Conservation (phyloP, 169 alveolate genomes). For the Besnoitia besnoiti region DNA sequence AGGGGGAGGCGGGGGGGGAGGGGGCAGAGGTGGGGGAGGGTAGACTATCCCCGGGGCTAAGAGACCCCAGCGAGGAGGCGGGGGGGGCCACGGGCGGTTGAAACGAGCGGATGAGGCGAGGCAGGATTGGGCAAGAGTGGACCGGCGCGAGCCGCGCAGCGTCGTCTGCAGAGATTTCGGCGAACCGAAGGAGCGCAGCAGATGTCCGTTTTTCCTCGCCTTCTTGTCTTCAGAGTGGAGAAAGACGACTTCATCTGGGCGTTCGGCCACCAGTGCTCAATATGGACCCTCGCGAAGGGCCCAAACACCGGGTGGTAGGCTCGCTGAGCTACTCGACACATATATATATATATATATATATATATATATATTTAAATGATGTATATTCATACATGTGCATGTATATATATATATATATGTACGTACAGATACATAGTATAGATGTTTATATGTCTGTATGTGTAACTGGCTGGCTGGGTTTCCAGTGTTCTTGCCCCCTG, state of each 20-base stretch:
- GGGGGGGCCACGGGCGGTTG: too few species aligned
- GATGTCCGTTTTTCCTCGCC: not conserved
- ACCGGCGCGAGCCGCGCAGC: too few species aligned
- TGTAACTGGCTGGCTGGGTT: not conserved
- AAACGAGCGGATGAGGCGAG: too few species aligned
- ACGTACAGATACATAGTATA: not conserved
- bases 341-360: not conserved
- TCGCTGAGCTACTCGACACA: not conserved
- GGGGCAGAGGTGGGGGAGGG: too few species aligned
- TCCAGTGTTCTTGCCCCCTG: not conserved
- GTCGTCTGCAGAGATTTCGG: too few species aligned
- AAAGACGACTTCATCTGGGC: constrained; percentile 22
- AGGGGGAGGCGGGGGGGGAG: not conserved
- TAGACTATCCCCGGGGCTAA: too few species aligned
- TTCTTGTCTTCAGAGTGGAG: not conserved
- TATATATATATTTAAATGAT: not conserved
- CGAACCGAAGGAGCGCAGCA: too few species aligned
- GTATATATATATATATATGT: not conserved
- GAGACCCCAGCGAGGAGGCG: too few species aligned
- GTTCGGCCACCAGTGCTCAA: constrained; percentile 23
- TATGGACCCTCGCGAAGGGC: constrained; percentile 4
- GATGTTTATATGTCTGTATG: not conserved
- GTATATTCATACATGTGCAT: not conserved
- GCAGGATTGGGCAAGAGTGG: too few species aligned
- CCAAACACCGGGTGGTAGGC: constrained; percentile 14